These are phyloP conservation scores for Hypoxylon sp. DNA, from an alignment of 2,329 filamentous ascomycete species.

Conservation along the genomic window DNA sequence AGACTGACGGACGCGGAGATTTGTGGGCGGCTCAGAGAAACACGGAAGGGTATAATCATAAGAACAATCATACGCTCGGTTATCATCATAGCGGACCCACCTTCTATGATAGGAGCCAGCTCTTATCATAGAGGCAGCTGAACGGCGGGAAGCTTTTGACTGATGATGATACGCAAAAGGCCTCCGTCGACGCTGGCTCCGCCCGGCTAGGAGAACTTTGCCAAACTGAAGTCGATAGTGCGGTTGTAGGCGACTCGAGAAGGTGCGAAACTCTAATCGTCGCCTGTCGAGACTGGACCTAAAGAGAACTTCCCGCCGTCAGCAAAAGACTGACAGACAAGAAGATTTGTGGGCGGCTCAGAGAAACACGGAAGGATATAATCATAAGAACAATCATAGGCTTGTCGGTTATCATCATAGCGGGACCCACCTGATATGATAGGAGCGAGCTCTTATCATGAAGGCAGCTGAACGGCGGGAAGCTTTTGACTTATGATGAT, in stretches of 20 bases:
- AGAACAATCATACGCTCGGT: not conserved
- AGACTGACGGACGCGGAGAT: no score
- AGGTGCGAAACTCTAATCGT: no score
- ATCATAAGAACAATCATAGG: not conserved
- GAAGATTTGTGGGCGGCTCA: not conserved
- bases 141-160: no score
- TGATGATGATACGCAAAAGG: no score
- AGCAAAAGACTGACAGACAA: not conserved
- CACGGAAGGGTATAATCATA: not conserved
- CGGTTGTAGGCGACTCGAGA: not conserved
- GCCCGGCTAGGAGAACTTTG: no score
- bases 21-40: no score
- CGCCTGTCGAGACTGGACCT: not conserved
- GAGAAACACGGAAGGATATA: not conserved
- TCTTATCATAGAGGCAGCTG: no score
- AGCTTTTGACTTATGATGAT: not conserved
- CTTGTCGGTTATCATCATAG: not conserved
- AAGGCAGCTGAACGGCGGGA: not conserved
- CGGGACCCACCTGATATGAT: not conserved
- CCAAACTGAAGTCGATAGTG: no score
- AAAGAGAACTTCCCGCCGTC: not conserved
- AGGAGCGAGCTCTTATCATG: no score
- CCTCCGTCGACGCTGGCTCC: no score
- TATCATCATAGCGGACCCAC: no score
- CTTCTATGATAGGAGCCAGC: no score